These are phyloP conservation scores for Sinapis alba DNA, from an alignment of 441 rosid genomes.

Conservation along the genomic window DNA sequence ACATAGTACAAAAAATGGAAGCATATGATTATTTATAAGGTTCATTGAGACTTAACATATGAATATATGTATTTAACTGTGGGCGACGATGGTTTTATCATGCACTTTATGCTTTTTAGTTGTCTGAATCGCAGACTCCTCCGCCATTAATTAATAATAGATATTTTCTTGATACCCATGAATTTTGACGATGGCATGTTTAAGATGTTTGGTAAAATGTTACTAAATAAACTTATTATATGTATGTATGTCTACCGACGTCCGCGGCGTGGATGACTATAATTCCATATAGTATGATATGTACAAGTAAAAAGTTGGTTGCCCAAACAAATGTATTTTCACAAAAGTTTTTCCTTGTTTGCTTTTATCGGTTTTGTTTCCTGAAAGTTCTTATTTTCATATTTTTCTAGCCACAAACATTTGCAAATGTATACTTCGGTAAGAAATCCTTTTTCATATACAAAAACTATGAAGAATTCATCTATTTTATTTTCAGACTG, in stretches of 20 bases:
- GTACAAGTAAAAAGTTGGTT: background rate
- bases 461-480: background rate
- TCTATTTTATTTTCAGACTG: background rate
- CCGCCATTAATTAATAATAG: background rate
- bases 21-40: background rate
- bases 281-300: background rate
- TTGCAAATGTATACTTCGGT: background rate
- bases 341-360: background rate
- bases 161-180: background rate
- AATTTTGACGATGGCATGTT: background rate
- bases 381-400: background rate
- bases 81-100: background rate
- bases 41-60: background rate
- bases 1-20: background rate
- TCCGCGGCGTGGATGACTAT: background rate
- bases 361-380: background rate
- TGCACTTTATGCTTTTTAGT: background rate
- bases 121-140: background rate
- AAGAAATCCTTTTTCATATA: background rate
- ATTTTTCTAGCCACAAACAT: background rate
- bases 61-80: background rate
- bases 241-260: background rate
- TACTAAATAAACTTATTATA: background rate
- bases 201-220: background rate
- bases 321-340: background rate